Percentiles rank a stretch among this genome's conserved stretches.
phyloP scores from a whole-genome alignment of 345 rosid species.

The Eucalyptus fibrosa region DNA sequence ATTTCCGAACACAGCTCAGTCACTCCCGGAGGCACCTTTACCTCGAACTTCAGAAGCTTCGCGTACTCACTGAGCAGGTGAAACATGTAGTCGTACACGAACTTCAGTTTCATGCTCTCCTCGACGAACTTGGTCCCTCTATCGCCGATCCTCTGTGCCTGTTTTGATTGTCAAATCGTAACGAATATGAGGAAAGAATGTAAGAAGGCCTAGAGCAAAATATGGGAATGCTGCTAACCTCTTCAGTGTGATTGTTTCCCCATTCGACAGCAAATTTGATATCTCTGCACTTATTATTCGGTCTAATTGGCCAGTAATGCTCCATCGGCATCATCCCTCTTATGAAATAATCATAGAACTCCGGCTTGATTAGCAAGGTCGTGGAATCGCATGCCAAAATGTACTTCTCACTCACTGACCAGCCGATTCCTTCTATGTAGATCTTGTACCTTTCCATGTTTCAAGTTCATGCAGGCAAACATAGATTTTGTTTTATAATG shows the following conservation, averaged over 20 bases:
- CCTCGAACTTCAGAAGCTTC: conserved; percentile 43
- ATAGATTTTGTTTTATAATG: background rate
- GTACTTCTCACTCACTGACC: conserved; percentile 46
- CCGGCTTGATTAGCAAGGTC: conserved; percentile 17
- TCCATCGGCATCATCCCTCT: conserved; percentile 40
- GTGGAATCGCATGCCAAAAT: conserved; percentile 31
- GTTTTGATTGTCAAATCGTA: background rate
- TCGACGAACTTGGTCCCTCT: conserved; percentile 36
- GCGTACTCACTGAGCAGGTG: conserved; percentile 56
- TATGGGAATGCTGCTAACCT: conserved; percentile 21
- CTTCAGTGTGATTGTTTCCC: conserved; percentile 45
- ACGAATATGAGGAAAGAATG: background rate
- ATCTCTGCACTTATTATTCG: conserved; percentile 49
- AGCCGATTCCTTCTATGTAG: conserved; percentile 30
- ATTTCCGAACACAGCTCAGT: conserved; percentile 37
- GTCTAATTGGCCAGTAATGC: conserved; percentile 70
- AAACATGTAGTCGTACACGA: conserved; percentile 66
- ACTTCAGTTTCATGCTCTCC: conserved; percentile 44
- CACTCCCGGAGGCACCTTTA: conserved; percentile 23
- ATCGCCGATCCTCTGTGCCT: conserved; percentile 61
- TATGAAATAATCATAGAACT: conserved; percentile 21
- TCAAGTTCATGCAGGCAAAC: background rate
- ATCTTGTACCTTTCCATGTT: conserved; percentile 26
- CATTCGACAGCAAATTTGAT: conserved; percentile 64
- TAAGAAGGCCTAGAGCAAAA: background rate